Percentiles rank a stretch among this genome's conserved stretches.
Evolutionary conservation across 768 basidiomycete species (phyloP).

Genomic region (Psilocybe subaeruginosa): DNA sequence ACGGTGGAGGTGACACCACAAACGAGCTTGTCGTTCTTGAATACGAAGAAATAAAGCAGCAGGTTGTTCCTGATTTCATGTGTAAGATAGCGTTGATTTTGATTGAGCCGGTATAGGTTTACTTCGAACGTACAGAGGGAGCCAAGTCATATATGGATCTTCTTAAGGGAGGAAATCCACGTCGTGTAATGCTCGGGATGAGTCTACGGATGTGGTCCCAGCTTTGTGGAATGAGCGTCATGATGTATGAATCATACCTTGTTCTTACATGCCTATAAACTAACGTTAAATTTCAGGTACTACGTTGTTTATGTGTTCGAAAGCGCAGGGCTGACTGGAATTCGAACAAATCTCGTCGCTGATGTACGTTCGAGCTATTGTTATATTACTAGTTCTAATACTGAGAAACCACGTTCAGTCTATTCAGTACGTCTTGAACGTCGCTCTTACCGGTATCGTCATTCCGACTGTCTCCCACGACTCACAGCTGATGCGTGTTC

Average conservation of each 20-base stretch:
- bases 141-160: conserved; percentile 73
- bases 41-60: conserved; percentile 67
- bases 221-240: conserved; percentile 77
- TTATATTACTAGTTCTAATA: no score
- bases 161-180: conserved; percentile 64
- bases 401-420: conserved; percentile 36
- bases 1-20: conserved; percentile 62
- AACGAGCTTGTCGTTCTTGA: conserved; percentile 70
- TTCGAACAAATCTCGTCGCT: conserved; percentile 75
- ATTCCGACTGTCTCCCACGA: conserved; percentile 18
- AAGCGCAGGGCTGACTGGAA: conserved; percentile 73
- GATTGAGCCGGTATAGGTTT: conserved; percentile 27
- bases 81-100: no score
- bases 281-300: conserved; percentile 42
- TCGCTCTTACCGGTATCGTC: conserved; percentile 38
- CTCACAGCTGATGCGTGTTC: conserved; percentile 16
- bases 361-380: conserved; percentile 31
- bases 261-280: not conserved
- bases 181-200: conserved; percentile 71
- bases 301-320: conserved; percentile 74
- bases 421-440: conserved; percentile 64
- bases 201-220: conserved; percentile 85
- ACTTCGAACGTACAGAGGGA: conserved; percentile 68
- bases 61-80: conserved; percentile 22
- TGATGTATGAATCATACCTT: conserved; percentile 54